phyloP scores from a whole-genome alignment of 768 basidiomycete species.

The Rhizopogon vulgaris region DNA sequence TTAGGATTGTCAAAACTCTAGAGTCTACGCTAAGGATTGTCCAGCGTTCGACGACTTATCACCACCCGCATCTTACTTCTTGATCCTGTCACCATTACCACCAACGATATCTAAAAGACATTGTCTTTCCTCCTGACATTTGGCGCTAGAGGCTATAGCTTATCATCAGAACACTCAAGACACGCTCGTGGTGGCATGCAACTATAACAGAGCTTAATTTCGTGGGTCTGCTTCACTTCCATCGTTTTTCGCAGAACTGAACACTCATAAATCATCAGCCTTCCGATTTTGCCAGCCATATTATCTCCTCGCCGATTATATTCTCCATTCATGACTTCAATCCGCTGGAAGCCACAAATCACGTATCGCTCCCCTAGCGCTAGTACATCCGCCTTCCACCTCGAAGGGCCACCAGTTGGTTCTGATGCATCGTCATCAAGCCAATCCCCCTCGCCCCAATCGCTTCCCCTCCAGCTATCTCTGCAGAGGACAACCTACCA shows the following conservation, averaged over 20 bases:
- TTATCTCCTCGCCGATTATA: neutral
- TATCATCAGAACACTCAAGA: neutral
- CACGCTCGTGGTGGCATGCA: neutral
- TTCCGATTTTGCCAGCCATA: neutral
- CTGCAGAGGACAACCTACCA: constrained; percentile 6
- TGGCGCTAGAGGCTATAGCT: neutral
- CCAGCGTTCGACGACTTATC: neutral
- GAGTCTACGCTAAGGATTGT: neutral
- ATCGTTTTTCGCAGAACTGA: neutral
- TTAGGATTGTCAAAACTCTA: neutral
- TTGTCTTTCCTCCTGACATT: neutral
- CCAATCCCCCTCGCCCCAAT: constrained; percentile 10
- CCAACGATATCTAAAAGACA: neutral
- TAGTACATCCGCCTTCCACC: constrained; percentile 19
- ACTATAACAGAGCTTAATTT: neutral
- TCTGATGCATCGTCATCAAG: constrained; percentile 11
- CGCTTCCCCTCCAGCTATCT: constrained; percentile 9
- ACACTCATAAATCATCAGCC: too few species aligned
- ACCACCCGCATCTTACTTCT: neutral
- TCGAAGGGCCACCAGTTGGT: constrained; percentile 14
- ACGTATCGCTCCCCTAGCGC: constrained; percentile 55
- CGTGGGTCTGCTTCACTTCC: neutral
- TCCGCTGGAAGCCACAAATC: constrained; percentile 49
- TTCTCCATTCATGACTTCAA: constrained; percentile 12
- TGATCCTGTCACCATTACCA: neutral